Base-by-base conservation (phyloP, 306 rosid species). In the Pueraria montana region DNA sequence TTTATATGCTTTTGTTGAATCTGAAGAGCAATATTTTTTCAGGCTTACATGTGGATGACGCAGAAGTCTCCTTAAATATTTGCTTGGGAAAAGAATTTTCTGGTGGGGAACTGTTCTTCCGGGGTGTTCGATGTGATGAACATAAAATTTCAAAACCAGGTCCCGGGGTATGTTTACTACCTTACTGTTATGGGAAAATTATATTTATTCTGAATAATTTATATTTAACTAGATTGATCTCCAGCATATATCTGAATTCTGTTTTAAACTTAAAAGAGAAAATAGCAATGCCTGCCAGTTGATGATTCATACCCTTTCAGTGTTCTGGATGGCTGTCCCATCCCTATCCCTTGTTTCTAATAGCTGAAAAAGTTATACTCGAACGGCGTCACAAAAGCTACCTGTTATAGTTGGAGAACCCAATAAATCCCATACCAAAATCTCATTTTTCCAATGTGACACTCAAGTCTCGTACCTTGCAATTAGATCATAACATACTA, bases 41-140 rank as follows among this genome's bases (percentile, higher is more conserved):
- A 96, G 99, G 94, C 65, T 91, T 96, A 84, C 99, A 96, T 80
- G 97, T 92, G 75, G 99, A 94, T 80, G 98, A 96, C 56, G 71
- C 99, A 0, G 97, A 96, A 90, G 96, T 96, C 76, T 89, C 95
- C 69, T 86, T 96, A 91, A 94, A 96, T 72, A 79, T 96, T 86
- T 96, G 98, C 88, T 85, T 96, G 90, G 98, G 98, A 30, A 92
- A 86, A 77, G 87, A 89, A 70, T 94, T 92, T 86, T 73, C 94
- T 64, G 99, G 95, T 27, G 99, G 99, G 40, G 91, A 90, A 72
- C 78, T 96, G 80, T 94, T 89, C 84, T 92, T 94, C 78, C 92
- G 96, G 46, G 98, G 99, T 59, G 90, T 88, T 80, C 93, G 98
- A 62, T 96, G 99, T 76, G 97, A 96, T 64, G 89, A 91, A 64